Evolutionary conservation across 164 flowering plant species (phyloP).

Genomic region (Warburgia ugandensis): DNA sequence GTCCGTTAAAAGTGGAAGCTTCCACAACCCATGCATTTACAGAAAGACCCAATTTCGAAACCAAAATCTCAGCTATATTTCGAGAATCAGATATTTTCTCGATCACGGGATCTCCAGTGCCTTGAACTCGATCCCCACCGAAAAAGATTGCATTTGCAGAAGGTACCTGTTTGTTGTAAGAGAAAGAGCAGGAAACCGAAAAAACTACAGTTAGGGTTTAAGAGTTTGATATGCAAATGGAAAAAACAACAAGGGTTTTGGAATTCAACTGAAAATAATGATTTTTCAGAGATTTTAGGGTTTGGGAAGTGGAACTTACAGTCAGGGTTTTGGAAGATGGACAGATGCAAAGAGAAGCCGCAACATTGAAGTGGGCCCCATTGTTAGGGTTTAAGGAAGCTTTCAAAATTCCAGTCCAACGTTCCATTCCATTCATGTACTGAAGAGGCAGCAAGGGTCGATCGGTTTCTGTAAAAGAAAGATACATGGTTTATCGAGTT

Average conservation of each 20-base stretch:
- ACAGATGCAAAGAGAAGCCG: constrained; percentile 70
- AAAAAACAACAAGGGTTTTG: too few species aligned
- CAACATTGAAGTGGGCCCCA: constrained; percentile 37
- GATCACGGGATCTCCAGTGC: constrained; percentile 67
- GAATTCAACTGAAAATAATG: too few species aligned
- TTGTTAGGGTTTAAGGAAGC: constrained; percentile 35
- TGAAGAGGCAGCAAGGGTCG: too few species aligned
- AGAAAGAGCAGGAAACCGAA: too few species aligned
- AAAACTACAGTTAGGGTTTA: too few species aligned
- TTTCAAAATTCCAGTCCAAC: constrained; percentile 36
- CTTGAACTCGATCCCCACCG: constrained; percentile 71
- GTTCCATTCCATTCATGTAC: constrained; percentile 11
- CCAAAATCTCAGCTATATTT: constrained; percentile 57
- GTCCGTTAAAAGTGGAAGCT: too few species aligned
- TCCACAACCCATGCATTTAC: constrained; percentile 80
- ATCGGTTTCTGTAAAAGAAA: too few species aligned
- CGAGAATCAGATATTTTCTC: constrained; percentile 53
- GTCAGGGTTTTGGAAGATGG: constrained; percentile 34
- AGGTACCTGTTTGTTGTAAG: constrained; percentile 70
- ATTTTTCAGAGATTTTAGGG: too few species aligned
- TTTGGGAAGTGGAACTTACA: constrained; percentile 27
- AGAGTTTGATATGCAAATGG: too few species aligned
- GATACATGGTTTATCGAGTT: too few species aligned
- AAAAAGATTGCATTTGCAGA: constrained; percentile 75
- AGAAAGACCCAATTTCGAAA: constrained; percentile 62